Evolutionary conservation across 1,284 basidiomycete species (phyloP).

Genomic region (Limonomyces culmigenus): DNA sequence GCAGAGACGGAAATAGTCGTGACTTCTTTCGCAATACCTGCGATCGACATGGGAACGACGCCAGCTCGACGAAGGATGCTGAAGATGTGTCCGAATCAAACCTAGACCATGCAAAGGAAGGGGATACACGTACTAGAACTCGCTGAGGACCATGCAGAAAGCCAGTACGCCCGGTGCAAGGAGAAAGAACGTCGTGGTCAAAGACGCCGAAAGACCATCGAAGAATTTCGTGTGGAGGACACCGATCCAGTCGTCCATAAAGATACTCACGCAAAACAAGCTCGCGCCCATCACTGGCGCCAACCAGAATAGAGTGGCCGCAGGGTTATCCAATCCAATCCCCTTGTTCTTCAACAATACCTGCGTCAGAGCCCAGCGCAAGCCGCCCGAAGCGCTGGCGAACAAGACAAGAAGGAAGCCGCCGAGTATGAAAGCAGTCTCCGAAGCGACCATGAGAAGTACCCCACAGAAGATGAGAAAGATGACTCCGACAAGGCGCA

Average conservation of each 20-base stretch:
- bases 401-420: slow-evolving; percentile 83
- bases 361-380: slow-evolving; percentile 92
- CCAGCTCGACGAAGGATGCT: slow-evolving; percentile 93
- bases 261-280: slow-evolving; percentile 50
- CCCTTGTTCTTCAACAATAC: slow-evolving; percentile 69
- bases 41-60: slow-evolving; percentile 92
- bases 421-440: slow-evolving; percentile 74
- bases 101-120: slow-evolving; percentile 3
- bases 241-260: slow-evolving; percentile 64
- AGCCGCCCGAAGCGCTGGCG: slow-evolving; percentile 79
- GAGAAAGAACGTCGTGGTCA: slow-evolving; percentile 50
- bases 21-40: slow-evolving; percentile 97
- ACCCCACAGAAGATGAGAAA: slow-evolving; percentile 81
- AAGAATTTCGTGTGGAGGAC: slow-evolving; percentile 66
- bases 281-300: slow-evolving; percentile 76
- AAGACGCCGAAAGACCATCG: slow-evolving; percentile 25
- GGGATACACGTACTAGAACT: slow-evolving; percentile 66
- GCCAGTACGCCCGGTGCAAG: slow-evolving; percentile 71
- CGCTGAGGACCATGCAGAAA: slow-evolving; percentile 91
- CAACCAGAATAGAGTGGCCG: slow-evolving; percentile 90
- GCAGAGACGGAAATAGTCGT: slow-evolving; percentile 86
- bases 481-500: slow-evolving; percentile 78
- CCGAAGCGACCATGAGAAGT: slow-evolving; percentile 86
- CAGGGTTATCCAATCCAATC: slow-evolving; percentile 87
- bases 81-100: slow-evolving; percentile 6